Base-by-base conservation (phyloP, 495 filamentous ascomycete genomes). In the Hypoxylon subgilvum region DNA sequence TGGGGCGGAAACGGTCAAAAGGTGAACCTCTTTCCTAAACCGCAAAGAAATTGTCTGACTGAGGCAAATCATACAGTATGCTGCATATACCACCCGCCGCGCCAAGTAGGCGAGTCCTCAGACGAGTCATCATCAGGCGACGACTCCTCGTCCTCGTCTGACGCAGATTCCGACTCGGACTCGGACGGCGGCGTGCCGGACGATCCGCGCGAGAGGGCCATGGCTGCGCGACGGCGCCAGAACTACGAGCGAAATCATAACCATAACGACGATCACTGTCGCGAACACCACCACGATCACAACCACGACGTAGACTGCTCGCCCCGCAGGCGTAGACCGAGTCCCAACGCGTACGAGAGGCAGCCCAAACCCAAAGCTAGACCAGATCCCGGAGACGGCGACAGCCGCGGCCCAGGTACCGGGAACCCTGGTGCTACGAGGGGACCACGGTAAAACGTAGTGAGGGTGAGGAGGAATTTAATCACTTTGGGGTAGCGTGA, bases 311-410 rank as follows among this genome's bases (percentile, higher is more conserved):
- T 60, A 63, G 79, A 77, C 50, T 71, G 66, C 69, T n/a, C n/a
- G n/a, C n/a, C n/a, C n/a, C 76, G 71, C 46, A 77, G 72, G 40
- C 82, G 87, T 57, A 86, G 81, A 47, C 83, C 86, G 3, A 93
- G 89, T 64, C 90, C 91, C 41, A 98, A 98, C 76, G 94, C 93
- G 0, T 97, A 98, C 72, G 94, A 97, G 76, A 92, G 88, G 73
- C 86, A 91, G 80, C 92, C 93, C 1, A 90, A 86, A 66, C 54
- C 66, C 32, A 81, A 78, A 35, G 52, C 70, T 1, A 65, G 64
- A 28, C 32, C 63, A 3, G 54, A 58, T 6, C 52, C 60, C 9
- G 49, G 41, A 16, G 50, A 43, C 8, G 39, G 30, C 13, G 45
- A 52, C 6, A 36, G 52, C 2, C 52, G 52, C 2, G 52, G 52